A percentile compares a stretch with the other conserved stretches of the same genome.
Conservation (phyloP, 805 yeast genomes). For the Kodamaea laetipori region DNA sequence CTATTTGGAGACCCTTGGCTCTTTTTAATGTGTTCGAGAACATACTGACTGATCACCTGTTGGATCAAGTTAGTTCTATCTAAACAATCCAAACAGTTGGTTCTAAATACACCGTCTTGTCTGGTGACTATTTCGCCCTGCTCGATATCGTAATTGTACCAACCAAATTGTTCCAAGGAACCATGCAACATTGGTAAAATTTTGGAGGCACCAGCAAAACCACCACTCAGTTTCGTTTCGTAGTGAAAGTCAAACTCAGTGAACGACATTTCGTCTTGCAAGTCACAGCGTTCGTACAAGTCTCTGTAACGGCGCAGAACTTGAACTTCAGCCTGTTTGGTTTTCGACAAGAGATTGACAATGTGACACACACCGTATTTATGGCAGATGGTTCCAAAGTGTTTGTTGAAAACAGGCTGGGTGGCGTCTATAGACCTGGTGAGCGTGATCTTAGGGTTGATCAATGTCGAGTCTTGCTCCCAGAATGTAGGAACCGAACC, state of each 20-base stretch:
- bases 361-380: constrained; percentile 88
- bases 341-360: constrained; percentile 76
- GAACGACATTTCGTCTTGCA: constrained; percentile 43
- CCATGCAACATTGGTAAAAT: constrained; percentile 64
- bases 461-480: constrained; percentile 93
- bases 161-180: constrained; percentile 77
- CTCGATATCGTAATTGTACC: constrained; percentile 68
- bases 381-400: constrained; percentile 66
- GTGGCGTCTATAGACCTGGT: constrained; percentile 92
- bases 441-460: constrained; percentile 87
- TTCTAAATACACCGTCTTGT: constrained; percentile 89
- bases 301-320: constrained; percentile 65
- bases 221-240: constrained; percentile 82
- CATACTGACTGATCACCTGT: constrained; percentile 76
- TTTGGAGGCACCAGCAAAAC: constrained; percentile 79
- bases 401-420: constrained; percentile 83
- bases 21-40: constrained; percentile 49
- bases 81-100: constrained; percentile 91
- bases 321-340: constrained; percentile 75
- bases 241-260: constrained; percentile 93
- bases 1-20: constrained; percentile 29
- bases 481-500: constrained; percentile 96
- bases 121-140: constrained; percentile 59
- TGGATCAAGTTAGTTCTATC: constrained; percentile 92
- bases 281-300: constrained; percentile 42